Evolutionary conservation across 306 rosid species (phyloP).

Genomic region (Astragalus glycyphyllos): DNA sequence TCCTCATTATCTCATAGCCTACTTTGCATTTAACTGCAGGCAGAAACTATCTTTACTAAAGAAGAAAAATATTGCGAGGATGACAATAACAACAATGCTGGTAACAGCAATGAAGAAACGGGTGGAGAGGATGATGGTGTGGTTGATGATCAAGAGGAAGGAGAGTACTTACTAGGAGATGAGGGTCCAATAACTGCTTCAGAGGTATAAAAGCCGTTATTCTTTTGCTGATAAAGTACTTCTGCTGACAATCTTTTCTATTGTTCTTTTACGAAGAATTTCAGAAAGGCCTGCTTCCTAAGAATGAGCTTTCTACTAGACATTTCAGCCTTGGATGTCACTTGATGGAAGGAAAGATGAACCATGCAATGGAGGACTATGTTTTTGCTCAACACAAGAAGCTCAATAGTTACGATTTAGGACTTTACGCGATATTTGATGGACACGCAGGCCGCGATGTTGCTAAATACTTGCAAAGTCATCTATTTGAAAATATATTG

Average conservation of each 20-base stretch:
- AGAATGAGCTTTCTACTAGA: constrained; percentile 21
- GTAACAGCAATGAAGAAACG: constrained; percentile 3
- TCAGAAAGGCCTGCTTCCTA: constrained; percentile 1
- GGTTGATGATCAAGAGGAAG: constrained; percentile 35
- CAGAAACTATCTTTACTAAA: constrained; percentile 24
- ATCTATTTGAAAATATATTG: constrained; percentile 61
- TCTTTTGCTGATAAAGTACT: too few species aligned
- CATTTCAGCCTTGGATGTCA: constrained; percentile 59
- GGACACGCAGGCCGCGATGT: constrained; percentile 67
- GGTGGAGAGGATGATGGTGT: constrained; percentile 12
- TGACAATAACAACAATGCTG: neutral
- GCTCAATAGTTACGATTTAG: constrained; percentile 54
- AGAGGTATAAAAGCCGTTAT: constrained; percentile 46
- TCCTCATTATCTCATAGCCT: constrained; percentile 5
- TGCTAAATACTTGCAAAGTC: constrained; percentile 63
- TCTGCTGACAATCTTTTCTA: neutral
- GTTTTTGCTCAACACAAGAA: constrained; percentile 54
- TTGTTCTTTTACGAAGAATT: constrained; percentile 27
- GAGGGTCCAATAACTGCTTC: constrained; percentile 20
- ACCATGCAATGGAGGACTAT: constrained; percentile 71
- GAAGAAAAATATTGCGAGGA: constrained; percentile 33
- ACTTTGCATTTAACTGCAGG: constrained; percentile 35
- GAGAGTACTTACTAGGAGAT: constrained; percentile 38
- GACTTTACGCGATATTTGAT: constrained; percentile 68
- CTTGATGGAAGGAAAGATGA: constrained; percentile 54